A percentile compares a stretch with the other conserved stretches of the same genome.
Evolutionary conservation across 345 rosid genomes (phyloP).

Genomic region (Populus nigra): DNA sequence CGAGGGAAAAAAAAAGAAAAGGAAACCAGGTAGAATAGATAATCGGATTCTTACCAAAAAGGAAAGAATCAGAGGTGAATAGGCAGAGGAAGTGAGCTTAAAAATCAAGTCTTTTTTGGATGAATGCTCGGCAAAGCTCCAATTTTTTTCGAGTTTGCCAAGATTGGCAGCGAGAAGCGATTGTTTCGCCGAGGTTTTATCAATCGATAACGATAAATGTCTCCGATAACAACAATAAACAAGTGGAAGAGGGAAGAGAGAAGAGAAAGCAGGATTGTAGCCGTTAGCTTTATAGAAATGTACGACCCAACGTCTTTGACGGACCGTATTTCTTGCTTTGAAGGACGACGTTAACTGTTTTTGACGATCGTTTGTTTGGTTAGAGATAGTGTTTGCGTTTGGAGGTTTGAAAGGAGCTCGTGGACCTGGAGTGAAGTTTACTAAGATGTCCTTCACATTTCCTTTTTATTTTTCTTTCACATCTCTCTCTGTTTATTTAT

Average conservation of each 20-base stretch:
- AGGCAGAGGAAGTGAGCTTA: conserved; percentile 12
- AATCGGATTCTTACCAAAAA: conserved; percentile 34
- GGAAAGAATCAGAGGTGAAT: conserved; percentile 46
- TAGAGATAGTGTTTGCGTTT: neutral
- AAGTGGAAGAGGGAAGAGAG: conserved; percentile 2
- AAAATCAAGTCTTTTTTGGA: conserved; percentile 1
- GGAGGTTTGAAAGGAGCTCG: neutral
- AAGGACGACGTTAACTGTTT: conserved; percentile 8
- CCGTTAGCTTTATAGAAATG: conserved; percentile 46
- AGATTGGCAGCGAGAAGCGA: conserved; percentile 19
- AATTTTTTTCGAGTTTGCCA: neutral
- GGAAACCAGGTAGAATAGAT: neutral
- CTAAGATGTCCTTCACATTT: too few relatives aligned
- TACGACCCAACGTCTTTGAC: conserved; percentile 28
- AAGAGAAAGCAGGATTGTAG: conserved; percentile 18
- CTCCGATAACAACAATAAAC: conserved; percentile 9
- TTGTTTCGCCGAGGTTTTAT: conserved; percentile 40
- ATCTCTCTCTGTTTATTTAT: too few relatives aligned
- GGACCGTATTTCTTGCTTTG: conserved; percentile 2
- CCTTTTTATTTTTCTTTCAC: too few relatives aligned
- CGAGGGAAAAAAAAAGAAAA: neutral
- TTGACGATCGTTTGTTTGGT: conserved; percentile 15
- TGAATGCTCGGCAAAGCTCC: neutral
- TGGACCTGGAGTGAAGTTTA: too few relatives aligned
- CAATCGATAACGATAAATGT: conserved; percentile 13